Evolutionary conservation across 148 eudicot genomes (phyloP).

Genomic region (Rhododendron ovatum): DNA sequence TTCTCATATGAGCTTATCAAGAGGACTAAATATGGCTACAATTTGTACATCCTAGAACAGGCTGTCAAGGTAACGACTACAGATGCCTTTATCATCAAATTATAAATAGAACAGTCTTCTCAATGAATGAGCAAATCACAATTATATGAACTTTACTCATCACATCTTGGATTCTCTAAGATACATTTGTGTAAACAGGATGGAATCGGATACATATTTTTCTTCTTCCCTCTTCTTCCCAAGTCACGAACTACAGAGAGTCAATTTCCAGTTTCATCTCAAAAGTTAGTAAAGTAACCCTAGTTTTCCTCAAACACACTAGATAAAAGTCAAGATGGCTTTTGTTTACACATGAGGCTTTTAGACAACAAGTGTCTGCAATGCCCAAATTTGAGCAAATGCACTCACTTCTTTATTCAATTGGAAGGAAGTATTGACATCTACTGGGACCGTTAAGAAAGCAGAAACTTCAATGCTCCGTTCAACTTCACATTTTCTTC

Average conservation of each 20-base stretch:
- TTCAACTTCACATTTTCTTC: not conserved
- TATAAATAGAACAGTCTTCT: not conserved
- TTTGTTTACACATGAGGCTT: not conserved
- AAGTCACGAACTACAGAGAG: not conserved
- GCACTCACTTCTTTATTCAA: not conserved
- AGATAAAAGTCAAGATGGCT: not conserved
- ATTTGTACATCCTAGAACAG: not conserved
- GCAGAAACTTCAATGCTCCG: not conserved
- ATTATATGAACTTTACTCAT: not conserved
- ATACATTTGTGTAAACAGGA: not conserved
- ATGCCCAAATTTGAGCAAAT: not conserved
- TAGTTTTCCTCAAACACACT: not conserved
- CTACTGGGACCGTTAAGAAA: not conserved
- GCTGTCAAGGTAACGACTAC: not conserved
- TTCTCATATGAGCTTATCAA: slow-evolving; percentile 6
- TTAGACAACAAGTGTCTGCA: not conserved
- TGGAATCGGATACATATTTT: not conserved
- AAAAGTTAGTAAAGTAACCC: not conserved
- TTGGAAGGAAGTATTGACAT: not conserved
- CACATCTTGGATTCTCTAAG: slow-evolving; percentile 30
- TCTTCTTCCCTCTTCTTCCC: too few relatives aligned
- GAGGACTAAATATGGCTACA: not conserved
- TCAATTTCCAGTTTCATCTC: not conserved
- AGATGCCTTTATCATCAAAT: slow-evolving; percentile 23
- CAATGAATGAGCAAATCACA: slow-evolving; percentile 14